phyloP scores from a whole-genome alignment of 2,329 filamentous ascomycete genomes.

The Neonectria punicea region DNA sequence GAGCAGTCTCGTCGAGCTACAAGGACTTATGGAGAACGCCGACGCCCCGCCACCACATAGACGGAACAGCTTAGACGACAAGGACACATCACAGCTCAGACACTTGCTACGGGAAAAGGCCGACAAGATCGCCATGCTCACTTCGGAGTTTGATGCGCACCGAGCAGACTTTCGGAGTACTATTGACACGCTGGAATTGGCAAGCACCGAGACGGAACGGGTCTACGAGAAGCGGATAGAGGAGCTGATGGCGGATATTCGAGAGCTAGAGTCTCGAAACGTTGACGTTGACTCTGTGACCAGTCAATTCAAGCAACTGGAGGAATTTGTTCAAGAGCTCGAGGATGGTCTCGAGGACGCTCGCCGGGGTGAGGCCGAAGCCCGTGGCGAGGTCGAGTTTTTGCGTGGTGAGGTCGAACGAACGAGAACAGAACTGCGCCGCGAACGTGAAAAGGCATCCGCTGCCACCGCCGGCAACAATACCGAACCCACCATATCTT shows the following conservation, averaged over 20 bases:
- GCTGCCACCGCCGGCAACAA: conserved; percentile 47
- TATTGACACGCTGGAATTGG: conserved; percentile 95
- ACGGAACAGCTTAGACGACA: conserved; percentile 68
- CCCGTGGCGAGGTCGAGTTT: conserved; percentile 95
- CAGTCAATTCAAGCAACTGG: conserved; percentile 90
- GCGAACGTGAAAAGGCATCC: conserved; percentile 83
- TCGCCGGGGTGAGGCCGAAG: conserved; percentile 91
- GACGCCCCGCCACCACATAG: conserved; percentile 54
- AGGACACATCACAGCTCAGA: conserved; percentile 80
- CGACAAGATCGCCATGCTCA: conserved; percentile 93
- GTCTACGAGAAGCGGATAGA: conserved; percentile 96
- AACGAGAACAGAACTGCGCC: conserved; percentile 84
- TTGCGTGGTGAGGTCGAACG: conserved; percentile 93
- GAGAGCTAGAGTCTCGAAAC: conserved; percentile 82
- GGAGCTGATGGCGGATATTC: conserved; percentile 83
- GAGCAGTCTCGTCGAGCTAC: conserved; percentile 81
- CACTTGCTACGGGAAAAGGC: conserved; percentile 93
- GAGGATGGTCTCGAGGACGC: conserved; percentile 98
- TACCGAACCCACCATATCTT: conserved; percentile 59
- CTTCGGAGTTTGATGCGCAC: conserved; percentile 93
- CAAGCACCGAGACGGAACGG: conserved; percentile 92
- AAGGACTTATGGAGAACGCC: conserved; percentile 71
- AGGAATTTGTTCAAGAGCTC: conserved; percentile 94
- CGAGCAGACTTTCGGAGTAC: conserved; percentile 96
- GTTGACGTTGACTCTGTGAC: conserved; percentile 94